Base-by-base conservation (phyloP, 1,284 basidiomycete species). In the Cryptococcus sp. region DNA sequence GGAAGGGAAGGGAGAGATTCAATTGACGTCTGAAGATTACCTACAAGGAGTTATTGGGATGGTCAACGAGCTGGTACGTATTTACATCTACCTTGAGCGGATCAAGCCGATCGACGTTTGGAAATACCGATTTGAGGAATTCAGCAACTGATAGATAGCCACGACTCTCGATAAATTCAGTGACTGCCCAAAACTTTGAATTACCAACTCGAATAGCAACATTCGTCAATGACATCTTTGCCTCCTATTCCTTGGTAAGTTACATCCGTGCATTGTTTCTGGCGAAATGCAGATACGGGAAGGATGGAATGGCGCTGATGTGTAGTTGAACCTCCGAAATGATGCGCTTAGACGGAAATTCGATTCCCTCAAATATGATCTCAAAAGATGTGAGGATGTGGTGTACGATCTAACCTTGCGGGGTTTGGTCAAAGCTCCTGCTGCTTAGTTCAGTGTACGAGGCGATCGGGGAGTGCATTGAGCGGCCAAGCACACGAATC, bases 331-430 rank as follows among this genome's bases (percentile, higher is more conserved):
- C 54, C 63, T 76, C 13, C 66, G 74, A 28, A 76, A 76, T 54
- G 73, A 76, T 41, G 64, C 65, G 11, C 61, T 76, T 25, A 55
- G 75, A 50, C 63, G 75, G 32, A 65, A 69, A 48, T 76, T 76
- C 48, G 75, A 76, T 61, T 72, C 70, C 45, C 60, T 76, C 52
- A 76, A 76, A 56, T 76, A 76, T 57, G 75, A 76, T 49, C 55
- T 76, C 39, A 76, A 76, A 63, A 59, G 69, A 40, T 76, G 74
- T 53, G 75, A 76, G 61, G 72, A 75, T 53, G 75, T 76, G 7
- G 72, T 76, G 46, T 76, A 75, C 52, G 74, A 76, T 50, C 56
- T 76, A 37, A 74, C 72, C 3, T 52, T 76, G 22, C 46, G 73
- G 42, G 70, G 68, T 16, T 52, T 72, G 45, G 63, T 41, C 39